Evolutionary conservation across 495 filamentous ascomycete genomes (phyloP), one percentile per base, ranked within the genome.

Genomic region (Penicillium samsonianum): DNA sequence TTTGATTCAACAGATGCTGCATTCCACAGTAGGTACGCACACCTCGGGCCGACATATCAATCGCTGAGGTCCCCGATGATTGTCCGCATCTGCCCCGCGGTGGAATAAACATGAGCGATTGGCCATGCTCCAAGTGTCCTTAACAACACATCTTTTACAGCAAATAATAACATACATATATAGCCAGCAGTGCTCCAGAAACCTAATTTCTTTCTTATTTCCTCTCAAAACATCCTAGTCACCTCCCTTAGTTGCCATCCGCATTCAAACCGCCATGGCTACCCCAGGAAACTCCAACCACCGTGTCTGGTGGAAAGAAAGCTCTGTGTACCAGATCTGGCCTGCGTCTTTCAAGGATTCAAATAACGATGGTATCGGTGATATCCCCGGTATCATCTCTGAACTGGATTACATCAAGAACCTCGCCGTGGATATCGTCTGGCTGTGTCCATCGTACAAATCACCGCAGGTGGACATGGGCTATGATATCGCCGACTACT

Each of bases 401-500:
- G 80, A 86, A 63, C 70, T 90, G 14, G 82, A 86, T 63, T 86
- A 90, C 62, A 81, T 90, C 57, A 73, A 82, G 53, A 65, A 78
- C 5, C 74, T 90, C 0, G 87, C 85, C 1, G 73, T 87, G 10
- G 85, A 89, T 63, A 78, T 85, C 20, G 75, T 90, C 42, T 90
- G 87, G 87, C 60, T 89, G 3, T 87, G 82, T 57, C 87, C 87
- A 8, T 77, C 87, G 16, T 89, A 84, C 62, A 83, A 88, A 35
- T 84, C 79, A 1, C 87, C 87, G 4, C 81, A 87, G 68, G 79
- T 77, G 68, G 80, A 83, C 41, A 81, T 82, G 80, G 80, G 80
- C n/a, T 83, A 83, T 51, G 80, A 91, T 60, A 88, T 90, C 53
- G 81, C 82, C 14, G 83, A 91, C 60, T 90, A 90, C 63, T 78